Conservation (phyloP, 2,329 filamentous ascomycete species). For the Trichoderma aggressivum region DNA sequence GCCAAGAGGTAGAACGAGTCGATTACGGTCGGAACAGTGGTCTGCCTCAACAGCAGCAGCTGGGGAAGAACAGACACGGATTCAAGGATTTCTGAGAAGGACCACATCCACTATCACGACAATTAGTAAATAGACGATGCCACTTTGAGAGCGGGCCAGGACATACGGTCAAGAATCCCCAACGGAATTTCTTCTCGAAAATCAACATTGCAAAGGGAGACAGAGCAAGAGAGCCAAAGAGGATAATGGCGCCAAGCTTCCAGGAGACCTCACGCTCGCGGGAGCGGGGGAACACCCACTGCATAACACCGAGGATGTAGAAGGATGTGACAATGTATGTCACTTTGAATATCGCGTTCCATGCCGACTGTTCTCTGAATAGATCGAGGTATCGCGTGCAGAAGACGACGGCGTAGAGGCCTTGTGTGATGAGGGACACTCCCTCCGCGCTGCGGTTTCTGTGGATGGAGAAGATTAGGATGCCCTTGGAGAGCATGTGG, state of each 20-base stretch:
- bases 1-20: slow-evolving; percentile 93
- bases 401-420: slow-evolving; percentile 84
- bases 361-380: slow-evolving; percentile 55
- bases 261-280: slow-evolving; percentile 88
- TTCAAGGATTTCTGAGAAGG: slow-evolving; percentile 88
- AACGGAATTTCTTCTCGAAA: slow-evolving; percentile 47
- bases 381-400: slow-evolving; percentile 82
- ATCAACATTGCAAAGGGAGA: slow-evolving; percentile 72
- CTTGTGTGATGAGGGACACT: slow-evolving; percentile 87
- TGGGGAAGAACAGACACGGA: slow-evolving; percentile 88
- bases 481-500: slow-evolving; percentile 82
- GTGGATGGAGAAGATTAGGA: slow-evolving; percentile 88
- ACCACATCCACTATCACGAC: slow-evolving; percentile 67
- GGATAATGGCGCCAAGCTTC: slow-evolving; percentile 74
- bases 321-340: slow-evolving; percentile 82
- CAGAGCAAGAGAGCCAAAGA: slow-evolving; percentile 61
- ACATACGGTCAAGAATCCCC: slow-evolving; percentile 50
- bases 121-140: not conserved
- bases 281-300: slow-evolving; percentile 80
- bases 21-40: slow-evolving; percentile 92
- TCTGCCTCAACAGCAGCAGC: slow-evolving; percentile 85
- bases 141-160: slow-evolving; percentile 22
- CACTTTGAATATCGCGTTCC: slow-evolving; percentile 82
- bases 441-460: slow-evolving; percentile 84
- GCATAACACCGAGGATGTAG: slow-evolving; percentile 87